Percentiles rank a stretch among this genome's conserved stretches.
Evolutionary conservation across 192 early-diverging fungal genomes (phyloP).

Genomic region (Backusella liffmaniae): DNA sequence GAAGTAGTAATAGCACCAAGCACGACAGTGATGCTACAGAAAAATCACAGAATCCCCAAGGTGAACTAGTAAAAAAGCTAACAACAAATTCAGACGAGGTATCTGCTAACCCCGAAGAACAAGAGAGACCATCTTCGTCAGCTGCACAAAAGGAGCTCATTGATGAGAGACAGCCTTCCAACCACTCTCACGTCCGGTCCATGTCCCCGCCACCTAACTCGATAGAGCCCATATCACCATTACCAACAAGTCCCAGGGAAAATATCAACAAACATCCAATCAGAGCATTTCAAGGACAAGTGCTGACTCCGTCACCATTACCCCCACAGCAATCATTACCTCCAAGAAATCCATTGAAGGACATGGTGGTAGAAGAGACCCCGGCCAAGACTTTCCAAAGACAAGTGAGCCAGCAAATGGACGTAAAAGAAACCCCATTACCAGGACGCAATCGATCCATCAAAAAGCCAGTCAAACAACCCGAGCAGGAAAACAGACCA

Average conservation of each 20-base stretch:
- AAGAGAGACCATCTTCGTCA: not conserved
- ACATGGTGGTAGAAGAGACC: not conserved
- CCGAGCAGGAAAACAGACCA: not conserved
- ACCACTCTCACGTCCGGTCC: not conserved
- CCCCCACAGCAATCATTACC: not conserved
- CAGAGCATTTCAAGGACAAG: not conserved
- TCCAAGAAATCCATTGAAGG: not conserved
- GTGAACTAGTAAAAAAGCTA: not conserved
- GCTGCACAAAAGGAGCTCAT: not conserved
- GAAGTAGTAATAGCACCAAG: not conserved
- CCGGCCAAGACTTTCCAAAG: constrained; percentile 3
- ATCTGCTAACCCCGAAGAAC: not conserved
- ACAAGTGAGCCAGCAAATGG: not conserved
- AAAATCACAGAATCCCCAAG: not conserved
- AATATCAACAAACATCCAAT: not conserved
- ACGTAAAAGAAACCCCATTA: not conserved
- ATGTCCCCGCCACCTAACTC: not conserved
- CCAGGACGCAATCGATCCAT: not conserved
- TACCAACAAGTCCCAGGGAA: not conserved
- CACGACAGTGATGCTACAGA: not conserved
- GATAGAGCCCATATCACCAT: not conserved
- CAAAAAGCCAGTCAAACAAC: not conserved
- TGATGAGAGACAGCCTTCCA: not conserved
- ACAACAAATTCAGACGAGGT: not conserved
- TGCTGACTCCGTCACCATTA: not conserved